These are phyloP conservation scores for Xylaria multiplex DNA, from an alignment of 2,329 filamentous ascomycete genomes.

Conservation along the genomic window DNA sequence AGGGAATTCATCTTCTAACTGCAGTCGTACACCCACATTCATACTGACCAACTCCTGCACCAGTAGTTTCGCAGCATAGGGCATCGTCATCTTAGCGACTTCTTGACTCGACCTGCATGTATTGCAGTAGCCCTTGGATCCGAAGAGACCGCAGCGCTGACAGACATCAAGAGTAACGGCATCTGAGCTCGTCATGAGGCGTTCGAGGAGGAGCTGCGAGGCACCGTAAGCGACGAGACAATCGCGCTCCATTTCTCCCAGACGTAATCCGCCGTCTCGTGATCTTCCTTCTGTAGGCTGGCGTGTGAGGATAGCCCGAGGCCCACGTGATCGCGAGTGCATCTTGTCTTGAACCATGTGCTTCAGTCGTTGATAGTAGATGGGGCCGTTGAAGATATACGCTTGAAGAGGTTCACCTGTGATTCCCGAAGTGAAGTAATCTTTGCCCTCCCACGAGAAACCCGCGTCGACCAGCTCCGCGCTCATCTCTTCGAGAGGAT, in stretches of 20 bases:
- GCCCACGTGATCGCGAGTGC: constrained; percentile 93
- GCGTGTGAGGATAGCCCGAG: constrained; percentile 88
- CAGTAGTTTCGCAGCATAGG: constrained; percentile 94
- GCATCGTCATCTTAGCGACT: constrained; percentile 94
- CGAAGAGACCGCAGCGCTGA: constrained; percentile 92
- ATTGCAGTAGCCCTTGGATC: constrained; percentile 94
- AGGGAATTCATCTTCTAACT: constrained; percentile 94
- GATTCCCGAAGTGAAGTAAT: constrained; percentile 94
- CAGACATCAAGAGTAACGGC: constrained; percentile 93
- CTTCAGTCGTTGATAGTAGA: constrained; percentile 99
- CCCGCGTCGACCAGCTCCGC: constrained; percentile 84
- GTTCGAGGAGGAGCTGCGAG: constrained; percentile 88
- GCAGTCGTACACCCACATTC: constrained; percentile 95
- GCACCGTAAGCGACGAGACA: constrained; percentile 98
- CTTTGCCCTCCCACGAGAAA: constrained; percentile 97
- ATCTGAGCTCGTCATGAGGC: constrained; percentile 94
- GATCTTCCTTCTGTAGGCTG: constrained; percentile 97
- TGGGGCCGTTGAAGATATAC: constrained; percentile 98
- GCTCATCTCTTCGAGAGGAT: constrained; percentile 89
- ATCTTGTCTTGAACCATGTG: constrained; percentile 99
- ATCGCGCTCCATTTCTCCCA: constrained; percentile 99
- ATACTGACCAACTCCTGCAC: constrained; percentile 97
- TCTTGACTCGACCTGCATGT: constrained; percentile 86
- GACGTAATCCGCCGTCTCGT: constrained; percentile 86
- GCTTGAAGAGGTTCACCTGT: constrained; percentile 93